Conservation (phyloP, 148 eudicot genomes). For the Pharnaceum exiguum region DNA sequence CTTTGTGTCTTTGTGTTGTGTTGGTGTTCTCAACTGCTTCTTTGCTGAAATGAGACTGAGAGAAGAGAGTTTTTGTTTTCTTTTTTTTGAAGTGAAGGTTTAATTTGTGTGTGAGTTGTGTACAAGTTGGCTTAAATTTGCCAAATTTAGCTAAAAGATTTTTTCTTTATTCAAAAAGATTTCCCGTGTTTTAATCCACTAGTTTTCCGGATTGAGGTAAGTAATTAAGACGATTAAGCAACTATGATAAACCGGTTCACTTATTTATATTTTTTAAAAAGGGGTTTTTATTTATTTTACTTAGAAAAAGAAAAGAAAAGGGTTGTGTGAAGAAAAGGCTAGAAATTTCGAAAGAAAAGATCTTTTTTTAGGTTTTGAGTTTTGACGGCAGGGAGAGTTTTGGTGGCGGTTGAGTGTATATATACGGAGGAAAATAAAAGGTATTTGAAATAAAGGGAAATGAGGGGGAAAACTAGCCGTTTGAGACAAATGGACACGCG, state of each 20-base stretch:
- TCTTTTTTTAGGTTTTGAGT: not conserved
- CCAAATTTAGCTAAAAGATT: not conserved
- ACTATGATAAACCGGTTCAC: too few relatives aligned
- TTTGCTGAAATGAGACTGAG: not conserved
- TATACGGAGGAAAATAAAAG: not conserved
- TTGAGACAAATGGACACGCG: conserved; percentile 32
- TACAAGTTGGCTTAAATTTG: conserved; percentile 6
- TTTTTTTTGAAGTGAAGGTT: not conserved
- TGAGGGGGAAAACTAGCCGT: conserved; percentile 53
- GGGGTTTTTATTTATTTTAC: not conserved
- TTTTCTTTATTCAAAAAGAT: not conserved
- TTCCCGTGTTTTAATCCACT: not conserved
- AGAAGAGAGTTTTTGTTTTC: too few relatives aligned
- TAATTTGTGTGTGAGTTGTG: conserved; percentile 2
- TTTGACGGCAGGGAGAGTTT: too few relatives aligned
- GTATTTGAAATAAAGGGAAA: not conserved
- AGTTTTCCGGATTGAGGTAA: conserved; percentile 8
- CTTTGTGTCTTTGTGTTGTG: too few relatives aligned
- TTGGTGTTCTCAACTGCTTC: too few relatives aligned
- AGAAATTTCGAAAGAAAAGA: conserved; percentile 19
- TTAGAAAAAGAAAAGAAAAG: not conserved
- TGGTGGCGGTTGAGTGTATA: conserved; percentile 20
- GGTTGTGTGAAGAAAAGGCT: conserved; percentile 16
- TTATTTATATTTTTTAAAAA: too few relatives aligned
- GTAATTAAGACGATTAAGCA: too few relatives aligned